A percentile compares a stretch with the other conserved stretches of the same genome.
These are phyloP conservation scores for Artomyces pyxidatus DNA, from an alignment of 768 basidiomycete genomes.

Conservation along the genomic window DNA sequence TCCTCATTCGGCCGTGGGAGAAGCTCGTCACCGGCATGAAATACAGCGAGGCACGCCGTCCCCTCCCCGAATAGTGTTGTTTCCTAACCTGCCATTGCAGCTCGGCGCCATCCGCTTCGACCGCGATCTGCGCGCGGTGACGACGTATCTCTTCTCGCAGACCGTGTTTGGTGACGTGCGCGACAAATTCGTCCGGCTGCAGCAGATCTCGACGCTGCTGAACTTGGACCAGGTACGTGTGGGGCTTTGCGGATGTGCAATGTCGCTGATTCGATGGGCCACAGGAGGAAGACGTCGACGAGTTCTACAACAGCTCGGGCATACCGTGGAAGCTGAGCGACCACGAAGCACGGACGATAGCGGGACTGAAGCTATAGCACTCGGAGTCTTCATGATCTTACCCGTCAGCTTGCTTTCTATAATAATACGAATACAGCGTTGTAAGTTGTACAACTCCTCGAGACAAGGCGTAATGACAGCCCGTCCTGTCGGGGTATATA, in stretches of 20 bases:
- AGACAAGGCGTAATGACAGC: too few relatives aligned
- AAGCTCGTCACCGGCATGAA: conserved; percentile 71
- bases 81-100: conserved; percentile 32
- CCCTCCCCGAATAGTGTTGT: background rate
- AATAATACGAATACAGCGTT: too few relatives aligned
- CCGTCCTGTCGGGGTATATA: too few relatives aligned
- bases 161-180: conserved; percentile 84
- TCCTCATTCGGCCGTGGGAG: conserved; percentile 93
- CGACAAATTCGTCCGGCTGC: conserved; percentile 86
- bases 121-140: conserved; percentile 79
- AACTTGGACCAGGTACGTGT: conserved; percentile 72
- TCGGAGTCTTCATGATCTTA: too few relatives aligned
- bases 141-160: conserved; percentile 78
- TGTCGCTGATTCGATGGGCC: conserved; percentile 8
- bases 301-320: conserved; percentile 90
- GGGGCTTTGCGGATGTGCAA: too few relatives aligned
- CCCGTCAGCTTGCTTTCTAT: too few relatives aligned
- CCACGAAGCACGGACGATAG: conserved; percentile 68
- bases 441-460: too few relatives aligned
- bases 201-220: conserved; percentile 87
- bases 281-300: conserved; percentile 90
- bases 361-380: conserved; percentile 35
- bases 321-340: conserved; percentile 80
- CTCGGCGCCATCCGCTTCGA: conserved; percentile 95
- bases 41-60: conserved; percentile 77